Base-by-base conservation (phyloP, 441 rosid genomes). In the Bruguiera hainesii region DNA sequence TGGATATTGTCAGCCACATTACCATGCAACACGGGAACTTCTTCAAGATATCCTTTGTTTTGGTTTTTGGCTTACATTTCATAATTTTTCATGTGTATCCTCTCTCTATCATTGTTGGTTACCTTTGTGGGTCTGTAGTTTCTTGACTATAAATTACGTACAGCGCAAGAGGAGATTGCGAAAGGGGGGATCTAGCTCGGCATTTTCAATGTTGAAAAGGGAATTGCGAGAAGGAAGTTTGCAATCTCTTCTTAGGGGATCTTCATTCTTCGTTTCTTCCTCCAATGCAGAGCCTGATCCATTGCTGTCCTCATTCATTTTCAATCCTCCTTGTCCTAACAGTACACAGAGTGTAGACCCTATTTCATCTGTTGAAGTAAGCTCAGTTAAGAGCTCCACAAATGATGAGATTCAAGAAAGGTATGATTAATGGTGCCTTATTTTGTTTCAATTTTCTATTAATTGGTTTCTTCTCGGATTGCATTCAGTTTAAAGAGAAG, bases 81-180 rank as follows among this genome's bases (percentile, higher is more conserved):
- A 13, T 53, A 13, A 21, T 2, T 53, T 21, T 53, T 53, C 15
- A 20, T 21, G 16, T 3, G 1, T 20, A 53, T 20, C 57, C 4
- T 11, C 16, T 21, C 15, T 9, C n/a, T 21, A 8, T 5, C 23
- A 18, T 4, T 53, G 15, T 21, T 20, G 26, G 26, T 53, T 21
- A 3, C 61, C 30, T 69, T 53, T 25, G 26, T 9, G 57, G 26
- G 13, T 53, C 28, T 2, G 10, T 53, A 25, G 70, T 79, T 83
- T 97, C 91, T 87, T 93, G 73, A 93, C 71, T 64, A 62, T 61
- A 72, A 63, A 55, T 65, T 75, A 93, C 98, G 80, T 86, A 60
- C 98, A 90, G 86, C 85, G 91, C 61, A 89, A 76, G 78, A 82
- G 93, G 68, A 89, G 85, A 76, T 75, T 85, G 71, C 84, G 91